Evolutionary conservation across 2,329 filamentous ascomycete species (phyloP).

Genomic region (Allantophomopsis lycopodina): DNA sequence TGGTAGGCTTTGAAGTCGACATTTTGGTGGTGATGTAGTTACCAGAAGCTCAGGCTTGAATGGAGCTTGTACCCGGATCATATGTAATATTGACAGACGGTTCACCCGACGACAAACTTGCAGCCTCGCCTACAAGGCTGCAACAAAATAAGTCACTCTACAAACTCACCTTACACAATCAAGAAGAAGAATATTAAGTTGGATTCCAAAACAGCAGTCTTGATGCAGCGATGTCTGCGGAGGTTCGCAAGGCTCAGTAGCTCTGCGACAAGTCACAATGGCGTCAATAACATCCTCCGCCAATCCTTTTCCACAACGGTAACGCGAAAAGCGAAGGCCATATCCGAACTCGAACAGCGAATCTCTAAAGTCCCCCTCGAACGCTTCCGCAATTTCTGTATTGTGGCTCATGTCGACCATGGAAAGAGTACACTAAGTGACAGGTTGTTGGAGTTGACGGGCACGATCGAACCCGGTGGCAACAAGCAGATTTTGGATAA

Average conservation of each 20-base stretch:
- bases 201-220: conserved; percentile 2
- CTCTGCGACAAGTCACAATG: conserved; percentile 15
- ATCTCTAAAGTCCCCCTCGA: conserved; percentile 67
- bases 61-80: too few relatives aligned
- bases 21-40: too few relatives aligned
- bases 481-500: conserved; percentile 98
- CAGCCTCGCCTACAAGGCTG: too few relatives aligned
- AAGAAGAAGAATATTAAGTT: too few relatives aligned
- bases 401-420: conserved; percentile 97
- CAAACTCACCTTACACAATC: too few relatives aligned
- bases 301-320: conserved; percentile 14
- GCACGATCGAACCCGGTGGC: conserved; percentile 72
- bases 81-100: too few relatives aligned
- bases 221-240: conserved; percentile 21
- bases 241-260: conserved; percentile 19
- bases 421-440: conserved; percentile 95
- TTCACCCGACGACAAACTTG: too few relatives aligned
- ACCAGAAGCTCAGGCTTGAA: too few relatives aligned
- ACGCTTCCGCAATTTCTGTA: conserved; percentile 89
- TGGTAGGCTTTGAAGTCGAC: not conserved
- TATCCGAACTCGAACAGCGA: conserved; percentile 34
- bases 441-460: conserved; percentile 82
- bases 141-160: too few relatives aligned
- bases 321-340: conserved; percentile 16
- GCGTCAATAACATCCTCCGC: conserved; percentile 6